A percentile compares a stretch with the other conserved stretches of the same genome.
Conservation (phyloP, 164 flowering plant genomes). For the Cinnamomum micranthum region DNA sequence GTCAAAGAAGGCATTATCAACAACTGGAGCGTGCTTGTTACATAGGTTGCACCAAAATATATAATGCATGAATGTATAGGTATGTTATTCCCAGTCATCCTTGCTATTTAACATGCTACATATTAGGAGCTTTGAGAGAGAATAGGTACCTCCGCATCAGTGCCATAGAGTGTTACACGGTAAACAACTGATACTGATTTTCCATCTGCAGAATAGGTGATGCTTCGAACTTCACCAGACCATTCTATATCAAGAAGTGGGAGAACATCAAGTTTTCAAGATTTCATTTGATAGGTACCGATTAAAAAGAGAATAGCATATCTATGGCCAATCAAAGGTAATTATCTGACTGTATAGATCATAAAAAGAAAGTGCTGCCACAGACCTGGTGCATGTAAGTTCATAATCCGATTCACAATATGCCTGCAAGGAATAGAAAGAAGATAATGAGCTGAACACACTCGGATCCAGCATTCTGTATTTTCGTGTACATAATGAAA, state of each 20-base stretch:
- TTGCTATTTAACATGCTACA: background rate
- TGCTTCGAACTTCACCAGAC: constrained; percentile 87
- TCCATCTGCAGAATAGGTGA: constrained; percentile 79
- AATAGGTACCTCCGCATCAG: constrained; percentile 69
- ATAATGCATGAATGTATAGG: background rate
- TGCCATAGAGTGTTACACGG: constrained; percentile 88
- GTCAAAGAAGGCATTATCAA: background rate
- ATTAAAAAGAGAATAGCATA: no score
- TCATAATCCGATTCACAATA: constrained; percentile 79
- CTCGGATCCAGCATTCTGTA: no score
- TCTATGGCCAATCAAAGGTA: no score
- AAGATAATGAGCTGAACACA: background rate
- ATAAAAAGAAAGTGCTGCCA: background rate
- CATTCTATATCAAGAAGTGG: constrained; percentile 51
- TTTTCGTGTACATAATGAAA: no score
- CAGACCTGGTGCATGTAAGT: constrained; percentile 84
- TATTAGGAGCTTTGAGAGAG: background rate
- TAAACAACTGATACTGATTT: constrained; percentile 81
- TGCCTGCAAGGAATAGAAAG: constrained; percentile 59
- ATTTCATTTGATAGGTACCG: background rate
- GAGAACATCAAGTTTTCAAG: background rate
- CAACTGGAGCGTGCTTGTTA: background rate
- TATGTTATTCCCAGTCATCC: background rate
- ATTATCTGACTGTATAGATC: background rate
- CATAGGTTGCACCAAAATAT: background rate